These are phyloP conservation scores for Chalara sp. DNA, from an alignment of 2,329 filamentous ascomycete genomes.

Conservation along the genomic window DNA sequence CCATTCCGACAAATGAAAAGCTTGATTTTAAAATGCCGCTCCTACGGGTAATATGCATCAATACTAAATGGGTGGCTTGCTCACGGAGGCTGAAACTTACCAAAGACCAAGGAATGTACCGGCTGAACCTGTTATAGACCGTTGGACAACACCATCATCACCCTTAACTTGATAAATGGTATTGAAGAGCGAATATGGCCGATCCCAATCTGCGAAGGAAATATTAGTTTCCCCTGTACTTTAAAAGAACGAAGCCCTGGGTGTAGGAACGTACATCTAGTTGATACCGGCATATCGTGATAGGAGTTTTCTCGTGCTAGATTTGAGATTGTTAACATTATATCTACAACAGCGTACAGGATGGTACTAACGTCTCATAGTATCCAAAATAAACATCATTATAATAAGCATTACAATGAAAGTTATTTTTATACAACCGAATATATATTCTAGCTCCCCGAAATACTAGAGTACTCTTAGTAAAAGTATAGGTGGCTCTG, in stretches of 20 bases:
- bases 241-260: too few relatives aligned
- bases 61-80: not conserved
- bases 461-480: conserved; percentile 13
- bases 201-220: conserved; percentile 24
- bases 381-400: conserved; percentile 31
- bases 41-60: conserved; percentile 15
- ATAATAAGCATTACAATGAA: conserved; percentile 31
- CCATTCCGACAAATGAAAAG: conserved; percentile 23
- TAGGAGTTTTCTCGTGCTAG: conserved; percentile 30
- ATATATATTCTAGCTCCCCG: conserved; percentile 32
- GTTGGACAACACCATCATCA: conserved; percentile 21
- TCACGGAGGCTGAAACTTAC: conserved; percentile 16
- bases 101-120: conserved; percentile 33
- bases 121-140: conserved; percentile 27
- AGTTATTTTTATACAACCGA: conserved; percentile 30
- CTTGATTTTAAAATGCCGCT: conserved; percentile 31
- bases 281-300: conserved; percentile 28
- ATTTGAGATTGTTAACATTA: not conserved
- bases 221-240: too few relatives aligned
- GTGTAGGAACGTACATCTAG: conserved; percentile 26
- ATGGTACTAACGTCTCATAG: conserved; percentile 27
- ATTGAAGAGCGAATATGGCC: conserved; percentile 33
- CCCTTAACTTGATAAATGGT: conserved; percentile 26
- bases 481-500: not conserved
- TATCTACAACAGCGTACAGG: not conserved